These are phyloP conservation scores for Pythium apleroticum DNA, from an alignment of 352 stramenopile genomes.

Conservation along the genomic window DNA sequence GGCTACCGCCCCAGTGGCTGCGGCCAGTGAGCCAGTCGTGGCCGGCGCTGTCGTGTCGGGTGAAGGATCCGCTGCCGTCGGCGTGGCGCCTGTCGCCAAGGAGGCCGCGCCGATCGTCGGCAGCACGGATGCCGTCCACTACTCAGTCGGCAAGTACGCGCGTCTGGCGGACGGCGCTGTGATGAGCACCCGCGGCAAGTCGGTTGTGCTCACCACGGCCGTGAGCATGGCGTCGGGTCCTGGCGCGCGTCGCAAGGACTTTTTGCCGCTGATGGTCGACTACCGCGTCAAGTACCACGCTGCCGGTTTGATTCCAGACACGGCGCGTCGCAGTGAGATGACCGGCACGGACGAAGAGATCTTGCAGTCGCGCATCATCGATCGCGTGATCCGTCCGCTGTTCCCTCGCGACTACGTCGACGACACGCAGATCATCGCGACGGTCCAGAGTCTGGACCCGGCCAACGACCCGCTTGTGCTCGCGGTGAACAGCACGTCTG, in stretches of 20 bases:
- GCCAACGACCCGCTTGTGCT: conserved; percentile 86
- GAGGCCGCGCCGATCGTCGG: conserved; percentile 34
- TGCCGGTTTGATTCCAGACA: conserved; percentile 87
- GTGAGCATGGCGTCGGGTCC: conserved; percentile 49
- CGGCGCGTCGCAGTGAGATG: conserved; percentile 86
- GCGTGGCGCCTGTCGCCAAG: background rate
- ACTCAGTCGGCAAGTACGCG: conserved; percentile 77
- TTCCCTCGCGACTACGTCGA: conserved; percentile 94
- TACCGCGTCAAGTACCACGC: conserved; percentile 92
- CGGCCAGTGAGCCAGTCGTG: conserved; percentile 3
- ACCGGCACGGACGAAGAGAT: conserved; percentile 94
- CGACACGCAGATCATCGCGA: conserved; percentile 94
- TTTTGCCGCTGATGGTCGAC: conserved; percentile 93
- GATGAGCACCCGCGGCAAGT: conserved; percentile 78
- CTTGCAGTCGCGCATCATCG: conserved; percentile 94
- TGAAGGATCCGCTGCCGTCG: conserved; percentile 10
- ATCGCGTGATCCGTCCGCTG: conserved; percentile 94
- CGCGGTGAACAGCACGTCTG: conserved; percentile 88
- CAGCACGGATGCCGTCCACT: conserved; percentile 53
- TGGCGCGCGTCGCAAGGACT: conserved; percentile 61
- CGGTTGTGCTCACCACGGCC: conserved; percentile 84
- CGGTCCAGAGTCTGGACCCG: conserved; percentile 85
- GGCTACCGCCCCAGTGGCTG: conserved; percentile 7
- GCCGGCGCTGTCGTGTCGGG: conserved; percentile 5
- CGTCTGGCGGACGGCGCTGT: conserved; percentile 85